Evolutionary conservation across 176 grass and related monocot genomes (phyloP).

Genomic region (Puya raimondii): DNA sequence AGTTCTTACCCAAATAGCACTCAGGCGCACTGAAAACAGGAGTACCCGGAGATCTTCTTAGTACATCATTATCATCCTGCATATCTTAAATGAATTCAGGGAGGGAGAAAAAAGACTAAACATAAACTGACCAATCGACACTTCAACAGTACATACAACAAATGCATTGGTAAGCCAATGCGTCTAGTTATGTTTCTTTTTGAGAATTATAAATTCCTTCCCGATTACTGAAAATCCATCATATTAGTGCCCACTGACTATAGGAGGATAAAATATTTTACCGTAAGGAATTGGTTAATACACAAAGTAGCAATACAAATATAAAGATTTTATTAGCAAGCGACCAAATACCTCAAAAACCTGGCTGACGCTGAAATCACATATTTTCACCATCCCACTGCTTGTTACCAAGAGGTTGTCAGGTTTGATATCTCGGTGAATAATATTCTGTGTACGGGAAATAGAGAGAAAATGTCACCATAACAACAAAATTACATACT

Average conservation of each 20-base stretch:
- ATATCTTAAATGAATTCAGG: slow-evolving; percentile 15
- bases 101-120: slow-evolving; percentile 1
- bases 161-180: too few relatives aligned
- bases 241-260: neutral
- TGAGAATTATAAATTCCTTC: too few relatives aligned
- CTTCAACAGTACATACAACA: too few relatives aligned
- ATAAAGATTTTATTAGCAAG: neutral
- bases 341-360: slow-evolving; percentile 55
- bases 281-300: neutral
- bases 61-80: slow-evolving; percentile 79
- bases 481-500: neutral
- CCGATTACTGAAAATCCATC: neutral
- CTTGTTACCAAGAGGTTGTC: slow-evolving; percentile 85
- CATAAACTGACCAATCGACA: neutral
- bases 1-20: slow-evolving; percentile 61
- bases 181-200: too few relatives aligned
- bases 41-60: slow-evolving; percentile 78
- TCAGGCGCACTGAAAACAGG: slow-evolving; percentile 92
- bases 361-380: slow-evolving; percentile 92
- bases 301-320: neutral
- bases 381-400: slow-evolving; percentile 67
- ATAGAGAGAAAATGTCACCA: slow-evolving; percentile 7
- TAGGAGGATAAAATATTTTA: neutral
- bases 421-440: slow-evolving; percentile 87
- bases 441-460: slow-evolving; percentile 53